phyloP scores from a whole-genome alignment of 306 rosid species.

The Elaeagnus macrophylla region DNA sequence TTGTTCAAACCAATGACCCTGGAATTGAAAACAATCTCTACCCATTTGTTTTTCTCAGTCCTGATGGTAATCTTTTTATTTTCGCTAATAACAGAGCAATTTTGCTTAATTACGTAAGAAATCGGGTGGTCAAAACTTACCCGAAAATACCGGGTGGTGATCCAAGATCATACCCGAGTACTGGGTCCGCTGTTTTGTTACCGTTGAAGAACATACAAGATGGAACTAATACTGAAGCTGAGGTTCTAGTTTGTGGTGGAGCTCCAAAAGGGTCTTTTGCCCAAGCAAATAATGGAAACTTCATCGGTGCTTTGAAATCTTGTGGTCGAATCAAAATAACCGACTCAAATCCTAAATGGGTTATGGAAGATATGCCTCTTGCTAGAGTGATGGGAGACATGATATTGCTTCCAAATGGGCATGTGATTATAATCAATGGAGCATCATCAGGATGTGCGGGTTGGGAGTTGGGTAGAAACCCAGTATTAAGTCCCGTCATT shows the following conservation, averaged over 20 bases:
- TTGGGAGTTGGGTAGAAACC: conserved; percentile 62
- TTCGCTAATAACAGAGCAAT: conserved; percentile 73
- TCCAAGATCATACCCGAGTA: conserved; percentile 73
- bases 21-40: conserved; percentile 79
- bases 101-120: conserved; percentile 37
- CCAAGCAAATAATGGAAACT: conserved; percentile 17
- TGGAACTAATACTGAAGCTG: conserved; percentile 5
- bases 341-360: conserved; percentile 38
- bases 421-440: conserved; percentile 65
- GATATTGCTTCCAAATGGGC: conserved; percentile 60
- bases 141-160: conserved; percentile 57
- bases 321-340: conserved; percentile 50
- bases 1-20: conserved; percentile 56
- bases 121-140: conserved; percentile 33
- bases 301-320: conserved; percentile 38
- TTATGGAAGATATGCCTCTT: conserved; percentile 56
- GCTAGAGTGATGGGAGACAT: conserved; percentile 67
- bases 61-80: conserved; percentile 64
- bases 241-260: conserved; percentile 80
- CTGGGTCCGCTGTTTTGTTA: conserved; percentile 62
- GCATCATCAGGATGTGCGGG: conserved; percentile 57
- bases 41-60: conserved; percentile 53
- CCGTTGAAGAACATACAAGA: conserved; percentile 34
- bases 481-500: conserved; percentile 42
- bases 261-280: conserved; percentile 36